Evolutionary conservation across 2,329 filamentous ascomycete species (phyloP), one percentile per base, ranked within the genome.

Genomic region (Ophiostoma pallidulum): DNA sequence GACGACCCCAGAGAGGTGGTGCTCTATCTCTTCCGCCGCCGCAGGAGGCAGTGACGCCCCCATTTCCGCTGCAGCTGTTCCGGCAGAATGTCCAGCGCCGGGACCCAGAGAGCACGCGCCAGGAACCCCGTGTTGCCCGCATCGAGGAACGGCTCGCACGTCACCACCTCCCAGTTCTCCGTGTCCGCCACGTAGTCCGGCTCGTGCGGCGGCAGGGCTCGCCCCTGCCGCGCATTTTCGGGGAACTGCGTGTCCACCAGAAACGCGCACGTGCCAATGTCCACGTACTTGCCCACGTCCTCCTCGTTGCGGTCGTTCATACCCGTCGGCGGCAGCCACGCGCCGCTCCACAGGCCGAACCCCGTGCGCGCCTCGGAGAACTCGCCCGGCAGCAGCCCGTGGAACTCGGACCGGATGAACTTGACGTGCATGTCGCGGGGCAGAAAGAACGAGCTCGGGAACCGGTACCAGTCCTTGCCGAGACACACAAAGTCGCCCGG

Each of bases 381-480:
- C 59, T 95, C 86, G 2, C 92, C 92, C 0, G 92, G 92, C 4
- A 98, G 70, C 16, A 98, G 71, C 2, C 92, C 92, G 8, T 77
- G 76, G 64, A 98, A 98, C 54, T 92, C 88, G 57, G 87, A 94
- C 55, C 84, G 86, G 57, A 98, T 71, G 59, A 96, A 98, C 57
- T 92, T 95, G 57, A 86, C 84, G 54, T 78, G 82, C 70, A 92
- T 86, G 42, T 79, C 77, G n/a, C 81, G 71, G 0, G 92, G 91
- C 3, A 98, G 72, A 62, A 92, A 89, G 68, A 89, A 97, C 0
- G 90, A 94, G 1, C 86, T 91, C 2, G 92, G 91, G 61, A 96
- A 97, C 31, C 92, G 86, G 64, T 98, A 96, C 92, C 92, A 98
- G 62, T 98, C 92, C 62, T 97, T 98, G 24, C 87, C 89, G 33